Evolutionary conservation across 441 rosid genomes (phyloP).

Genomic region (Erodium texanum): DNA sequence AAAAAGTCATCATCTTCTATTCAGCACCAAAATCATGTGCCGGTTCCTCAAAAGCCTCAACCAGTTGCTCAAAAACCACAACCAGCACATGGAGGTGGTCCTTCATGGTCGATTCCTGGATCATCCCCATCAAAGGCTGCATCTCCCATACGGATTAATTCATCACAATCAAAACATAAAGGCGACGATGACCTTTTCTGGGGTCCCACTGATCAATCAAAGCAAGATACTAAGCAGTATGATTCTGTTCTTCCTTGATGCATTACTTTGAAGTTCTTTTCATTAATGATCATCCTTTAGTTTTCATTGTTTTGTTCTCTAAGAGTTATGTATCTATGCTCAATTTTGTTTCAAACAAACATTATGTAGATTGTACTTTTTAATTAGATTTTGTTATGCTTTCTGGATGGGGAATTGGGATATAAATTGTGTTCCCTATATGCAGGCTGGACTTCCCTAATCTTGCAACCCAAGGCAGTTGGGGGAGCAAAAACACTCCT

Average conservation of each 20-base stretch:
- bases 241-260: conserved; percentile 21
- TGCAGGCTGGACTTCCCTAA: conserved; percentile 62
- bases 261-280: neutral
- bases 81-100: conserved; percentile 29
- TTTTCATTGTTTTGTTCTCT: neutral
- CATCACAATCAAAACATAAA: conserved; percentile 50
- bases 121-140: conserved; percentile 60
- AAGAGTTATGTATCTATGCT: neutral
- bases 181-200: conserved; percentile 89
- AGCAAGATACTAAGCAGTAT: conserved; percentile 70
- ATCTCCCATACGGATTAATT: conserved; percentile 46
- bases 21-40: conserved; percentile 42
- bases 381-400: neutral
- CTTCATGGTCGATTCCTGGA: conserved; percentile 49
- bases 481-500: conserved; percentile 64
- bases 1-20: conserved; percentile 39
- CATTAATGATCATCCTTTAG: neutral
- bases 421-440: neutral
- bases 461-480: conserved; percentile 50
- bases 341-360: neutral
- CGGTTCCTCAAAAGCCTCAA: conserved; percentile 49
- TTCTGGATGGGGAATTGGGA: neutral
- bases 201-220: conserved; percentile 82
- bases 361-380: neutral
- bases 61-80: conserved; percentile 28